Conservation (phyloP, 169 alveolate genomes). For the Plasmodium knowlesi region DNA sequence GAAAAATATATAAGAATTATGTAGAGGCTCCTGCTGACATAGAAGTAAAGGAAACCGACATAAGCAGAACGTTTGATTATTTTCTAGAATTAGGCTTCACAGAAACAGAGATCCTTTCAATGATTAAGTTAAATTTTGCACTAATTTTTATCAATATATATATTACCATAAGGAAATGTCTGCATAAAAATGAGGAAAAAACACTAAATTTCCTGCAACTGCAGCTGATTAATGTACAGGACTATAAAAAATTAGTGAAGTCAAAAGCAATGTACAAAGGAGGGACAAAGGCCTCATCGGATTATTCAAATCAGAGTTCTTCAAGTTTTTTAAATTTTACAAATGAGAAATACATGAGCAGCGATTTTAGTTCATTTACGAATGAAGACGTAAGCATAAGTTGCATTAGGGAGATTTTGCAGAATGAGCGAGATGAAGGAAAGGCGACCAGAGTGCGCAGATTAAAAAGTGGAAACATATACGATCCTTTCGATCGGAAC, state of each 20-base stretch:
- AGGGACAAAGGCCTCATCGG: not conserved
- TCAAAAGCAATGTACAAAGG: not conserved
- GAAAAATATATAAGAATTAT: constrained; percentile 59
- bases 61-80: constrained; percentile 16
- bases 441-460: not conserved
- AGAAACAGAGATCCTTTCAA: constrained; percentile 14
- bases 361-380: constrained; percentile 14
- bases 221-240: constrained; percentile 27
- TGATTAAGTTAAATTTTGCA: constrained; percentile 30
- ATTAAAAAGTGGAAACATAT: not conserved
- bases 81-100: constrained; percentile 52
- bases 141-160: constrained; percentile 66
- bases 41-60: constrained; percentile 3
- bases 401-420: not conserved
- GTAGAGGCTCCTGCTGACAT: constrained; percentile 12
- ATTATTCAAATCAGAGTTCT: not conserved
- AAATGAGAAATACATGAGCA: constrained; percentile 24
- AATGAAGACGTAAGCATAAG: constrained; percentile 1
- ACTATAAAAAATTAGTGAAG: constrained; percentile 32
- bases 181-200: constrained; percentile 16
- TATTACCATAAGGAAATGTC: constrained; percentile 40
- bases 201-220: constrained; percentile 23
- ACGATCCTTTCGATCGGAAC: not conserved
- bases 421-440: not conserved
- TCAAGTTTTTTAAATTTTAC: constrained; percentile 14